A percentile compares a stretch with the other conserved stretches of the same genome.
These are phyloP conservation scores for Stephania japonica DNA, from an alignment of 164 flowering plant species.

Conservation along the genomic window DNA sequence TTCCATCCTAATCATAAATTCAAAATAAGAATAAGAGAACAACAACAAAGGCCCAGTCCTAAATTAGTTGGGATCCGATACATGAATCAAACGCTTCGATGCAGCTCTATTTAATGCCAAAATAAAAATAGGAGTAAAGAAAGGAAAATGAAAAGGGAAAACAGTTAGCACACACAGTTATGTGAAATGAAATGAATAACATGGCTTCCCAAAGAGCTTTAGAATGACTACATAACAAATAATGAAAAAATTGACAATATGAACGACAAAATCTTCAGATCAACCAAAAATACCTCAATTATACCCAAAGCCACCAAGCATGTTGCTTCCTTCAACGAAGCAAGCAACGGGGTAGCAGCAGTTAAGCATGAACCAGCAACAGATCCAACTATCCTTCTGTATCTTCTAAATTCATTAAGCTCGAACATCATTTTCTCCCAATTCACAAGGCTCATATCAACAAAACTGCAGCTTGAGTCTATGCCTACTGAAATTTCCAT, in stretches of 20 bases:
- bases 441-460: constrained; percentile 26
- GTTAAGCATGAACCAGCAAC: constrained; percentile 65
- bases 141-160: neutral
- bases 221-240: neutral
- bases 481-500: constrained; percentile 9
- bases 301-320: constrained; percentile 70
- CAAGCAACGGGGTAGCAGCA: constrained; percentile 68
- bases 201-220: neutral
- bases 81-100: no score
- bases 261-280: neutral
- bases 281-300: constrained; percentile 51
- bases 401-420: constrained; percentile 60
- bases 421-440: constrained; percentile 57
- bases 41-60: no score
- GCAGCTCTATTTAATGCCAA: neutral
- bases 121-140: neutral
- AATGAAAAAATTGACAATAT: neutral
- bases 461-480: constrained; percentile 6
- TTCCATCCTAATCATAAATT: constrained; percentile 46
- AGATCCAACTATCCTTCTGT: constrained; percentile 71
- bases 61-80: no score
- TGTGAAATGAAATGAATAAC: neutral
- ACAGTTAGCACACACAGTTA: neutral
- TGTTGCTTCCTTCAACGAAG: constrained; percentile 50
- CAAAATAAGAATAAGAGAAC: constrained; percentile 3